Base-by-base conservation (phyloP, 768 basidiomycete species). In the Boletus vinaceobasis region DNA sequence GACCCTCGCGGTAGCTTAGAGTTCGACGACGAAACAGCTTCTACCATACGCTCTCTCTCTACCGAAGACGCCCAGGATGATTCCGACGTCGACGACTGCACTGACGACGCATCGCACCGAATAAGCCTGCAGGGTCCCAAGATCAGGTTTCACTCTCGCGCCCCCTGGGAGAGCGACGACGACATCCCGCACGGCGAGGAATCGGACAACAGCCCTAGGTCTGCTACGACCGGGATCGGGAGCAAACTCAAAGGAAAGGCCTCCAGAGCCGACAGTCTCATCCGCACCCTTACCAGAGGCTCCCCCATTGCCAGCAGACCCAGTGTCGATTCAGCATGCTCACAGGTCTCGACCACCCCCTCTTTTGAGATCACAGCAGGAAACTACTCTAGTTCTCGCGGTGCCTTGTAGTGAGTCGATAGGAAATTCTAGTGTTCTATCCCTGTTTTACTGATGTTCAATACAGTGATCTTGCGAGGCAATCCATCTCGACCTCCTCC, bases 91-190 rank as follows among this genome's bases (percentile, higher is more conserved):
- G 71, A 73, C 44, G 74, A 74, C 39, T 75, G 74, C 43, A 76
- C 79, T 48, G 74, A 79, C 36, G 76, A 76, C 9, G 62, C 74
- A 36, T 71, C 77, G 2, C 69, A 77, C 55, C 78, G 85, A 50
- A 81, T 90, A 70, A 90, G 87, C 62, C 73, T 85, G 45, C 81
- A 87, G 33, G 90, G 90, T n/a, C 90, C 90, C 31, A 90, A 83
- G 70, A 88, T 91, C 79, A 83, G 85, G 48, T 83, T 90, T 65
- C 87, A 90, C 69, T 88, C 87, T 57, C 85, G 80, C 26, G 86
- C 90, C 17, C 90, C 90, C 38, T 93, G 90, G 90, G 89, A 91
- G 71, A 71, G 78, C 36, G 86, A 83, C 46, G 82, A 78, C 14
- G 77, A 74, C 36, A 37, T 70, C 4, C 53, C 78, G 3, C 69